Base-by-base conservation (phyloP, 2,329 filamentous ascomycete genomes). In the Rhexocercosporidium sp. region DNA sequence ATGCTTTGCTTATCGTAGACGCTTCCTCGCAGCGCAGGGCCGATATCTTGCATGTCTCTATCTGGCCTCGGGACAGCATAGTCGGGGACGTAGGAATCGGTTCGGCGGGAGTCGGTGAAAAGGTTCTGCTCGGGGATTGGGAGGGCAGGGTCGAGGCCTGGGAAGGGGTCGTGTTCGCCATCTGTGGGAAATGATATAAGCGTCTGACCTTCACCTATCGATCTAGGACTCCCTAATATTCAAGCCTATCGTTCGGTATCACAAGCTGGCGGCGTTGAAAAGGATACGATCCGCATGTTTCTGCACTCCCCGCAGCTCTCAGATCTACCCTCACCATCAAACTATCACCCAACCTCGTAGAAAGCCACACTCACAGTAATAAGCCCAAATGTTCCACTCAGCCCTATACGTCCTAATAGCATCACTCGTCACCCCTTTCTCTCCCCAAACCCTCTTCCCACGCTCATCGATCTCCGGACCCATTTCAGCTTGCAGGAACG, bases 301-400 rank as follows among this genome's bases (percentile, higher is more conserved):
- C 8, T 39, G 34, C 34, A 14, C 14, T 39, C 14, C 34, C 8
- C 34, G 8, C 34, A 39, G 34, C 34, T 39, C 8, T 39, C 14
- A n/a, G 1, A 39, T 39, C 34, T 39, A 39, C 14, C 34, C 34
- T 39, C 8, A 8, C 34, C 34, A 9, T 14, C 34, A 39, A 3
- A 14, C 14, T 8, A 8, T 14, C 14, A 39, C 34, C 34, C 8
- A 8, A 39, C 14, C 8, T 14, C 34, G 8, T n/a, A n/a, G n/a
- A 44, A 20, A 44, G 3, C 3, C 14, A 27, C 37, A 66, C 64
- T 29, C 51, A 60, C 64, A 66, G 16, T 62, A 66, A 39, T 66
- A 66, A 22, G 51, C 49, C 59, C 59, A 62, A 31, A 62, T 29
- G 18, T 66, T 62, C 47, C 51, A 62, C 20, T 66, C 59, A 0